Percentiles rank a stretch among this genome's conserved stretches.
Conservation (phyloP, 257 asterid genomes). For the Handroanthus guayacan region DNA sequence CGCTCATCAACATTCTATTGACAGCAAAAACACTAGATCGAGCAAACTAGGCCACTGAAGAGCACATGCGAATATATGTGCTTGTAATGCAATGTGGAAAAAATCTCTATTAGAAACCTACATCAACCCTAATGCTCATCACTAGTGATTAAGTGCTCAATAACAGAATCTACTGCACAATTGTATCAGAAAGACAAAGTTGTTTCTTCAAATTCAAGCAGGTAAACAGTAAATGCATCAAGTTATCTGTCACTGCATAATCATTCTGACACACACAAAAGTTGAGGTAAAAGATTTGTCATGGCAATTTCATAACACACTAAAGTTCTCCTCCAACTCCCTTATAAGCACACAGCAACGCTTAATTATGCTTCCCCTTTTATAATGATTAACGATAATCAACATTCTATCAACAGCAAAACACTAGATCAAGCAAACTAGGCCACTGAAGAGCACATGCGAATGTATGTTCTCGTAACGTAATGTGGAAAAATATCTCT, state of each 20-base stretch:
- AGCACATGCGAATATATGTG: not conserved
- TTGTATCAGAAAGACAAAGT: not conserved
- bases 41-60: not conserved
- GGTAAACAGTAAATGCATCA: constrained; percentile 26
- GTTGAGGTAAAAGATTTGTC: not conserved
- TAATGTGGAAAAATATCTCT: not conserved
- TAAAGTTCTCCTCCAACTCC: not conserved
- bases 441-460: not conserved
- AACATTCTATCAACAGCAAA: constrained; percentile 8
- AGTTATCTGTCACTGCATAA: constrained; percentile 8
- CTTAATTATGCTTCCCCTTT: constrained; percentile 11
- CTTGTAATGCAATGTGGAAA: not conserved
- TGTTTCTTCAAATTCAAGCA: constrained; percentile 27
- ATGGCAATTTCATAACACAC: not conserved
- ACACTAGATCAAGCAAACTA: constrained; percentile 28
- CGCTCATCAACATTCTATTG: constrained; percentile 3
- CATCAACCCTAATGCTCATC: too few relatives aligned
- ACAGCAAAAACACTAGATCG: constrained; percentile 24
- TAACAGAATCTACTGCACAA: not conserved
- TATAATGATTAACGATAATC: not conserved
- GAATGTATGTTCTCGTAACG: not conserved
- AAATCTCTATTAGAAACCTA: constrained; percentile 3
- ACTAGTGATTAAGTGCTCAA: not conserved
- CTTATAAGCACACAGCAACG: not conserved
- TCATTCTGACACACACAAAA: not conserved